phyloP scores from a whole-genome alignment of 805 yeast species.

The Priceomyces carsonii region DNA sequence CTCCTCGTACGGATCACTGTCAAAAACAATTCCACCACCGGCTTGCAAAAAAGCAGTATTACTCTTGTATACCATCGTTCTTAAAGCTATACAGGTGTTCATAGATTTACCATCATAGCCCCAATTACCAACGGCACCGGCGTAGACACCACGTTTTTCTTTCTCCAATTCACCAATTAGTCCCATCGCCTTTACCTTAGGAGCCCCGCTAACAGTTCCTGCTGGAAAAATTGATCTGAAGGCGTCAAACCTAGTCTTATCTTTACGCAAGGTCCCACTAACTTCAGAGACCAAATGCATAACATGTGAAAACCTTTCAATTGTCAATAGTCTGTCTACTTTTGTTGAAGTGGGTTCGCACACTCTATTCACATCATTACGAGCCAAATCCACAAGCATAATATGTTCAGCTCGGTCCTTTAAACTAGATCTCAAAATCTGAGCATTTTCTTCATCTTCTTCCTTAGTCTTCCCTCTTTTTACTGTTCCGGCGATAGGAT shows the following conservation, averaged over 20 bases:
- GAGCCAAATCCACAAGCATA: slow-evolving; percentile 96
- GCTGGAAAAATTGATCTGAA: slow-evolving; percentile 98
- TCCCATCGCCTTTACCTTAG: slow-evolving; percentile 96
- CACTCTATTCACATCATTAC: slow-evolving; percentile 95
- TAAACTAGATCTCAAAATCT: slow-evolving; percentile 65
- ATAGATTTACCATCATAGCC: slow-evolving; percentile 91
- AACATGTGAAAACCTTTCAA: slow-evolving; percentile 94
- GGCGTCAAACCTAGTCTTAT: slow-evolving; percentile 91
- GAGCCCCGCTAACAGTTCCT: slow-evolving; percentile 98
- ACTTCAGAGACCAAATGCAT: slow-evolving; percentile 96
- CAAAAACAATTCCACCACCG: slow-evolving; percentile 97
- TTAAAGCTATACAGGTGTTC: slow-evolving; percentile 97
- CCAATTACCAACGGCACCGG: slow-evolving; percentile 99
- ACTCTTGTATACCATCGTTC: slow-evolving; percentile 95
- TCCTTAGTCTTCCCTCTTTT: slow-evolving; percentile 86
- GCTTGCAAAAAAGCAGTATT: slow-evolving; percentile 93
- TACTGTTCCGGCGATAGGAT: slow-evolving; percentile 98
- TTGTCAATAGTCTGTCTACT: slow-evolving; percentile 85
- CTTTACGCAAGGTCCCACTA: slow-evolving; percentile 83
- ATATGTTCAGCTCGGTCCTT: slow-evolving; percentile 98
- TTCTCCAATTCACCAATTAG: slow-evolving; percentile 84
- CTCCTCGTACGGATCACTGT: slow-evolving; percentile 93
- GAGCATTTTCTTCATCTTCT: slow-evolving; percentile 86
- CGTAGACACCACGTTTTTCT: slow-evolving; percentile 94
- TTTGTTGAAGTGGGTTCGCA: slow-evolving; percentile 82